Conservation (phyloP, 148 eudicot species). For the Euryodendron excelsum region DNA sequence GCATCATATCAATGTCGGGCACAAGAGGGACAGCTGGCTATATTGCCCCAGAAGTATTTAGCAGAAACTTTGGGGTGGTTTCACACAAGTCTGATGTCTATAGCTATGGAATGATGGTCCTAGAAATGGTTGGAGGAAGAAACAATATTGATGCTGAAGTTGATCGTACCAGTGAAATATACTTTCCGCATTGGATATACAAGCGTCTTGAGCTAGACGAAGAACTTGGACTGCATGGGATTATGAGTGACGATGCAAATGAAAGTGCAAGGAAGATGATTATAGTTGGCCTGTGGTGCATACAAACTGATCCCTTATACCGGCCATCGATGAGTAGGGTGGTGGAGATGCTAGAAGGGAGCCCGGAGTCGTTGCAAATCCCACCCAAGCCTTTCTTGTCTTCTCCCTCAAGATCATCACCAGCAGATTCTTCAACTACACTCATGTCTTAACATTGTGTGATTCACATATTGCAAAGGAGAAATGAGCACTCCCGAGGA, state of each 20-base stretch:
- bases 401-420: background rate
- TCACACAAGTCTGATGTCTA: conserved; percentile 5
- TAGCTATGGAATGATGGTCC: conserved; percentile 1
- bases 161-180: background rate
- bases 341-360: conserved; percentile 6
- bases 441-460: background rate
- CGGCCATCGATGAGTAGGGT: background rate
- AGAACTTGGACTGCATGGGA: background rate
- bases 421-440: background rate
- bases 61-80: background rate
- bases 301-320: background rate
- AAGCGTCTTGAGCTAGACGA: background rate
- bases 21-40: background rate
- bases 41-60: background rate
- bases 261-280: background rate
- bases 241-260: background rate
- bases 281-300: conserved; percentile 5
- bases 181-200: background rate
- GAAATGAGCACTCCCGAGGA: background rate
- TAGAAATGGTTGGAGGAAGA: background rate
- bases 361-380: background rate
- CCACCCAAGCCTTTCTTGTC: conserved; percentile 11
- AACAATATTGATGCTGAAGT: background rate
- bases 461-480: background rate
- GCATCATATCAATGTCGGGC: background rate